Base-by-base conservation (phyloP, 257 asterid species). In the Thymus mandschuricus region DNA sequence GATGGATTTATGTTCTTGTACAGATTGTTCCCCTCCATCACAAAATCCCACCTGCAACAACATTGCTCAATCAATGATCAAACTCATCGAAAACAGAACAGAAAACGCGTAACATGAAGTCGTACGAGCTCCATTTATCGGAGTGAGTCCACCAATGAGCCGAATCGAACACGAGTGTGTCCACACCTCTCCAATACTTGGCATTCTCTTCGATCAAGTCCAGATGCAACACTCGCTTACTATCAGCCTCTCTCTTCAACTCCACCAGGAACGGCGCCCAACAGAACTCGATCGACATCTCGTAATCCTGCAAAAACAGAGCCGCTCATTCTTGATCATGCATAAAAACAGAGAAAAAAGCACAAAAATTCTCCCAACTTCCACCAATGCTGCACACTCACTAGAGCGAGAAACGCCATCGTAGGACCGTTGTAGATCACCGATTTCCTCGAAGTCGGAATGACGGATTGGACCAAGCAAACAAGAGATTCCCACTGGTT, bases 81-180 rank as follows among this genome's bases (percentile, higher is more conserved):
- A 21, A 35, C 48, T 8, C 71, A 34, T 6, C 8, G 2, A 2
- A 29, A 3, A 21, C 27, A 12, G 8, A 30, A 1, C 6, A n/a
- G 3, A 13, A 9, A 58, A 10, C 10, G 6, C 69, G 55, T 40
- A 3, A 63, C 55, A n/a, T 10, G 3, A 21, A 54, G 69, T 28
- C 90, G 69, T 86, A 92, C 98, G 97, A 88, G 80, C 87, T 85
- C 85, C 84, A 79, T 80, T 87, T 86, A 6, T 86, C 86, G 1
- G 98, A 88, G 63, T 86, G 96, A 76, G 97, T 84, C 97, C 98
- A 92, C 97, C 97, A 92, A 65, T 90, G 97, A 72, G 98, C 97
- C 2, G 98, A 92, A 83, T 92, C 97, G 63, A 88, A 92, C 63
- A 87, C 95, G 68, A 92, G 97, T 67, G 85, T 83, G 74, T 92